phyloP scores from a whole-genome alignment of 768 basidiomycete genomes.

The Xerocomus brunneocitrinus region DNA sequence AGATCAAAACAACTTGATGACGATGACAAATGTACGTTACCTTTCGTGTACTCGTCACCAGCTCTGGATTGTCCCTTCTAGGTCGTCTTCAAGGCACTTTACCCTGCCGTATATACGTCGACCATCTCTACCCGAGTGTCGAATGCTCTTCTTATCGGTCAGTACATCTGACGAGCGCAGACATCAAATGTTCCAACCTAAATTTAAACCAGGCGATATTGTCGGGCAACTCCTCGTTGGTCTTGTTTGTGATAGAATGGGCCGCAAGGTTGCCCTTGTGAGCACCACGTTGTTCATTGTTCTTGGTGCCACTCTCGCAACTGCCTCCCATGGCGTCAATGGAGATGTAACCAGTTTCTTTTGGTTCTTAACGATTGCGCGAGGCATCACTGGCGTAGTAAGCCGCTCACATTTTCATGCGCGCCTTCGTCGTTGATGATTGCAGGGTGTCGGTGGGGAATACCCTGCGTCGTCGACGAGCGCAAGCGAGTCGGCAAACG shows the following conservation, averaged over 20 bases:
- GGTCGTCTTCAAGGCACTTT: slow-evolving; percentile 62
- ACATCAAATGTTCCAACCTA: not conserved
- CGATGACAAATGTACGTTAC: slow-evolving; percentile 53
- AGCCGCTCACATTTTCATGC: slow-evolving; percentile 15
- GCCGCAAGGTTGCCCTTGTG: slow-evolving; percentile 68
- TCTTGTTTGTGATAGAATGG: slow-evolving; percentile 62
- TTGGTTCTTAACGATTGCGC: slow-evolving; percentile 72
- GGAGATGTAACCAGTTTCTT: slow-evolving; percentile 56
- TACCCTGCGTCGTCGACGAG: slow-evolving; percentile 70
- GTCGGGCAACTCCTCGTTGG: slow-evolving; percentile 61
- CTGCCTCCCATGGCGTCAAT: slow-evolving; percentile 59
- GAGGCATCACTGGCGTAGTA: slow-evolving; percentile 66
- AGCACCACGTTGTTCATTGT: slow-evolving; percentile 65
- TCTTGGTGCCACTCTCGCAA: slow-evolving; percentile 62
- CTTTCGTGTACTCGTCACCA: not conserved
- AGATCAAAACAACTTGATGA: slow-evolving; percentile 72
- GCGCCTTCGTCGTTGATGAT: slow-evolving; percentile 2
- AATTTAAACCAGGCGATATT: slow-evolving; percentile 44
- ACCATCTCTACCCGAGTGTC: slow-evolving; percentile 62
- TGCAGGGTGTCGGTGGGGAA: slow-evolving; percentile 68
- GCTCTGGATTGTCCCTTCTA: slow-evolving; percentile 22
- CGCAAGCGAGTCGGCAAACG: slow-evolving; percentile 70
- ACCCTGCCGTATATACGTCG: slow-evolving; percentile 56
- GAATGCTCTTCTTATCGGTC: slow-evolving; percentile 66
- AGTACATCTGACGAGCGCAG: slow-evolving; percentile 14